These are phyloP conservation scores for Backusella tarrabulga DNA, from an alignment of 192 early-diverging fungal species.

Conservation along the genomic window DNA sequence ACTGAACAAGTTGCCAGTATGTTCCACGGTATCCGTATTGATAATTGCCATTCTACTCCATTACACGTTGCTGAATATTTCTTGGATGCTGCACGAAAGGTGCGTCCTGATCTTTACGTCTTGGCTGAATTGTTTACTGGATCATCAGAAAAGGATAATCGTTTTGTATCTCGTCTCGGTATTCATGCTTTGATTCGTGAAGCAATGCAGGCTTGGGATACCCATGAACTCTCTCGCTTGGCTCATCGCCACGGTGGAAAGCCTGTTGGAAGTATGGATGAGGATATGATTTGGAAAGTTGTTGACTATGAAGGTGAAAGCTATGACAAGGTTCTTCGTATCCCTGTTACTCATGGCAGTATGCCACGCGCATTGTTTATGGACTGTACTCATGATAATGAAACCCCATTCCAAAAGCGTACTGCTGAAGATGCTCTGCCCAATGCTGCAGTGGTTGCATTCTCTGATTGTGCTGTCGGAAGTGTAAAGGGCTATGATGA, in stretches of 20 bases:
- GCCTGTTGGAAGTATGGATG: slow-evolving; percentile 82
- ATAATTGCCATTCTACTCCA: slow-evolving; percentile 99
- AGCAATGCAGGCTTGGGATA: slow-evolving; percentile 97
- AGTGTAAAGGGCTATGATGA: slow-evolving; percentile 99
- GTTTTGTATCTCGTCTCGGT: slow-evolving; percentile 90
- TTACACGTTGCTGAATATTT: slow-evolving; percentile 92
- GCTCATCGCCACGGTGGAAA: slow-evolving; percentile 91
- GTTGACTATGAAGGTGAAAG: slow-evolving; percentile 32
- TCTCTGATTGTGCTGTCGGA: slow-evolving; percentile 89
- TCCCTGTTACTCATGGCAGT: slow-evolving; percentile 77
- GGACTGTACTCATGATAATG: slow-evolving; percentile 99
- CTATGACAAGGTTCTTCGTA: slow-evolving; percentile 19
- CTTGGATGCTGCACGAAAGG: slow-evolving; percentile 80
- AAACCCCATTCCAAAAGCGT: slow-evolving; percentile 91
- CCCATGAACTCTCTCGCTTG: slow-evolving; percentile 84
- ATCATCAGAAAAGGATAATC: slow-evolving; percentile 88
- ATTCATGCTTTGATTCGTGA: slow-evolving; percentile 97
- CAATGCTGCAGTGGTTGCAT: slow-evolving; percentile 86
- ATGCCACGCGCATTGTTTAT: slow-evolving; percentile 94
- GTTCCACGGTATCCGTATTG: slow-evolving; percentile 97
- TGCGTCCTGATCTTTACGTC: slow-evolving; percentile 92
- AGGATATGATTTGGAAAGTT: slow-evolving; percentile 54
- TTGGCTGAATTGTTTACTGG: slow-evolving; percentile 99
- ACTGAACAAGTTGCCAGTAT: slow-evolving; percentile 82
- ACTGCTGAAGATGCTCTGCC: slow-evolving; percentile 88